Conservation (phyloP, 139 green algal genomes). For the Coccomyxa sp. region DNA sequence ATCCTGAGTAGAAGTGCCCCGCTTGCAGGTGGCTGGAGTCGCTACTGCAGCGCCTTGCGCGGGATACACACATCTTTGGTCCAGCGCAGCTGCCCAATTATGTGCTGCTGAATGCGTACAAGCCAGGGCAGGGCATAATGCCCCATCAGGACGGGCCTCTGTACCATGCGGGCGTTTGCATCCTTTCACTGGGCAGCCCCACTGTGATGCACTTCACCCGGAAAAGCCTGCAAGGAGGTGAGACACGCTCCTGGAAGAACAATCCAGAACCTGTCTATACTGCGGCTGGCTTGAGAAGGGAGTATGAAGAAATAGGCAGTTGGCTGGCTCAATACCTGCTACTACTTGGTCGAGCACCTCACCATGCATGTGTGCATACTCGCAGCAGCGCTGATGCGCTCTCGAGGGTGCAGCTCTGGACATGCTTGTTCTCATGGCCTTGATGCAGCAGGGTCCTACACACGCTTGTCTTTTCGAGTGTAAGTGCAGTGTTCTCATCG, state of each 20-base stretch:
- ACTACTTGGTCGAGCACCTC: not conserved
- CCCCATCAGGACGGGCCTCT: conserved; percentile 49
- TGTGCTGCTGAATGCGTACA: conserved; percentile 65
- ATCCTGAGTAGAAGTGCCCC: too few species aligned
- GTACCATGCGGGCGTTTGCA: conserved; percentile 53
- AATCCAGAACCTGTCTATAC: not conserved
- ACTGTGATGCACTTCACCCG: conserved; percentile 57
- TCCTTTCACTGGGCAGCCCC: conserved; percentile 48
- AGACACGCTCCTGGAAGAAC: not conserved
- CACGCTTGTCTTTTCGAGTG: not conserved
- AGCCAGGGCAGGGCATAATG: conserved; percentile 62
- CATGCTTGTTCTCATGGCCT: not conserved
- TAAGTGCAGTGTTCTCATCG: not conserved
- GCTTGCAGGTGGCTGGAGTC: conserved; percentile 43
- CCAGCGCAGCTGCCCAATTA: conserved; percentile 42
- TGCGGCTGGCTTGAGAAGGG: not conserved
- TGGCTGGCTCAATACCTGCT: not conserved
- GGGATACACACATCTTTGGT: conserved; percentile 12
- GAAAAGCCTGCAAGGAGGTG: conserved; percentile 16
- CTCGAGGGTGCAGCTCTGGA: not conserved
- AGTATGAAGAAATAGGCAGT: not conserved
- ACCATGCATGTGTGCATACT: not conserved
- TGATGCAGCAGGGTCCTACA: too few species aligned
- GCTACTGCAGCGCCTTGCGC: conserved; percentile 24
- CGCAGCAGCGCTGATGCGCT: too few species aligned